These are phyloP conservation scores for Breviolum minutum DNA, from an alignment of 73 alveolate species.

Conservation along the genomic window DNA sequence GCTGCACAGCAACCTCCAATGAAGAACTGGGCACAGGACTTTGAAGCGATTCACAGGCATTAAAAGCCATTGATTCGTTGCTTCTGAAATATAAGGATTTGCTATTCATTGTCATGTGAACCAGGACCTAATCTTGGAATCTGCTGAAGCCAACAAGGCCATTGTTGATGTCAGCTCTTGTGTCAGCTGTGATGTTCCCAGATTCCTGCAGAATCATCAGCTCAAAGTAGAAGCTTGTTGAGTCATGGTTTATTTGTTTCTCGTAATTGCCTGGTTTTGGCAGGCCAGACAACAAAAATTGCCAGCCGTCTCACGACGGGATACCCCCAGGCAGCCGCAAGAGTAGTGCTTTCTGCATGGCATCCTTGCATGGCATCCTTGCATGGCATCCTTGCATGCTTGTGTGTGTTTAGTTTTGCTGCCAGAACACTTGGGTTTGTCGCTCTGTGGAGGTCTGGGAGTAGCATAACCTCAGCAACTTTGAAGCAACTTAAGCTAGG, in stretches of 20 bases:
- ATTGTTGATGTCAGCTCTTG: too few species aligned
- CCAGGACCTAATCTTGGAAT: conserved; percentile 46
- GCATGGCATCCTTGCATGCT: neutral
- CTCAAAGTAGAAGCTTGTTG: neutral
- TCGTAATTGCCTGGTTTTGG: neutral
- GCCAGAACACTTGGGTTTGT: neutral
- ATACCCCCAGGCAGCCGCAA: neutral
- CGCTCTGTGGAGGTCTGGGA: conserved; percentile 24
- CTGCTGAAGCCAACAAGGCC: conserved; percentile 64
- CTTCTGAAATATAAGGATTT: neutral
- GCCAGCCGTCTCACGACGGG: neutral
- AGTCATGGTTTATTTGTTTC: neutral
- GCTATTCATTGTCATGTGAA: neutral
- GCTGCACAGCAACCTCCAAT: conserved; percentile 82
- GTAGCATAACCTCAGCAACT: conserved; percentile 56
- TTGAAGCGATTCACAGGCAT: neutral
- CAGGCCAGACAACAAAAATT: conserved; percentile 32
- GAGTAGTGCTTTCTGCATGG: neutral
- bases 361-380: neutral
- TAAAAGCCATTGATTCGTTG: neutral
- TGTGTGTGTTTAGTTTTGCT: neutral
- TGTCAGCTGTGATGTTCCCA: neutral
- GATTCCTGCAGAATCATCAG: neutral
- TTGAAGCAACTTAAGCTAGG: neutral
- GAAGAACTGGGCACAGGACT: conserved; percentile 45